phyloP scores from a whole-genome alignment of 2,329 filamentous ascomycete species.

The Verticillium longisporum region DNA sequence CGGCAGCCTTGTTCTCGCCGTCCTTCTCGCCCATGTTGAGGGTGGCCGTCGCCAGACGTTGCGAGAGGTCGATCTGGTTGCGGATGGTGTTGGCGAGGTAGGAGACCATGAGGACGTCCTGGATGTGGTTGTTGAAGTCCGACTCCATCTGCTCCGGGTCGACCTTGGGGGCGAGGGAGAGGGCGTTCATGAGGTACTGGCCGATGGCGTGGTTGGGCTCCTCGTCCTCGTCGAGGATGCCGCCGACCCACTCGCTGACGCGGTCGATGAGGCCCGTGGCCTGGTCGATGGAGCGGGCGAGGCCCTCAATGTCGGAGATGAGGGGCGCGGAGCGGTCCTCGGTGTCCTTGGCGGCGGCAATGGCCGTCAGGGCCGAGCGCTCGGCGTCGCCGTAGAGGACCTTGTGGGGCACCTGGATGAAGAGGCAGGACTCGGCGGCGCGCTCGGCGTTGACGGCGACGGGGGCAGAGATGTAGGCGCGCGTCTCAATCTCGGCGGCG shows the following conservation, averaged over 20 bases:
- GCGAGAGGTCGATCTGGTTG: constrained; percentile 96
- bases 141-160: constrained; percentile 84
- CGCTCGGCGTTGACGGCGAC: constrained; percentile 93
- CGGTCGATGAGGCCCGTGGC: constrained; percentile 86
- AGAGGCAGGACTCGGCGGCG: constrained; percentile 91
- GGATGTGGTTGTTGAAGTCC: constrained; percentile 99
- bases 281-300: constrained; percentile 81
- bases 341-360: constrained; percentile 71
- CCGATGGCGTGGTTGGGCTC: constrained; percentile 85
- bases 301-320: constrained; percentile 80
- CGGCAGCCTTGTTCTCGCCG: constrained; percentile 36
- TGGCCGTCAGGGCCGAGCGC: constrained; percentile 66
- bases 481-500: constrained; percentile 80
- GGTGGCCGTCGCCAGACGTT: constrained; percentile 79
- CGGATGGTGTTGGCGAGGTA: constrained; percentile 98
- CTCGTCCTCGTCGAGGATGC: constrained; percentile 85
- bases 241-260: constrained; percentile 85
- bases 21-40: constrained; percentile 46
- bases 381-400: constrained; percentile 77
- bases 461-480: constrained; percentile 91
- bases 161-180: constrained; percentile 92
- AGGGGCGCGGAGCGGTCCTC: constrained; percentile 69
- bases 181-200: constrained; percentile 90
- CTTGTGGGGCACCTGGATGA: constrained; percentile 95
- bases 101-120: constrained; percentile 96